These are phyloP conservation scores for Plasmodium ovale DNA, from an alignment of 169 alveolate genomes.

Conservation along the genomic window DNA sequence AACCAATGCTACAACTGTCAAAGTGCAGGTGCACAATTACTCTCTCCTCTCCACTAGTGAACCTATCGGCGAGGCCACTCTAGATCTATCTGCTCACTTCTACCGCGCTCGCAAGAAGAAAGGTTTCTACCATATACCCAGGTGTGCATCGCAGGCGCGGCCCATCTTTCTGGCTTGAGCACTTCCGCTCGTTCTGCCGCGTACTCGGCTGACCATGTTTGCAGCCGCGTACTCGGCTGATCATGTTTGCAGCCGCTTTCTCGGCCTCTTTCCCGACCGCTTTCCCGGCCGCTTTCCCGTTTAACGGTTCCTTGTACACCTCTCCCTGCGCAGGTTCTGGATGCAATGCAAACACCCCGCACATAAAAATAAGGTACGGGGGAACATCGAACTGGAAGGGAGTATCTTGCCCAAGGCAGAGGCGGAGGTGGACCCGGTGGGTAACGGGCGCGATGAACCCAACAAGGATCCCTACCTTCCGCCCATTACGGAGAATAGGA, in stretches of 20 bases:
- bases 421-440: constrained; percentile 91
- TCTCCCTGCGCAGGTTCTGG: constrained; percentile 77
- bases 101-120: constrained; percentile 85
- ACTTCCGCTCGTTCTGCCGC: no score
- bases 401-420: constrained; percentile 87
- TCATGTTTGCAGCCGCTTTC: not conserved
- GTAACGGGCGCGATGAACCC: constrained; percentile 93
- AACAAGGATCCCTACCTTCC: constrained; percentile 91
- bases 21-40: constrained; percentile 87
- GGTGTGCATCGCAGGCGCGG: constrained; percentile 15
- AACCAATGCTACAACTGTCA: constrained; percentile 87
- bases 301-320: not conserved
- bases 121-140: constrained; percentile 84
- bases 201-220: not conserved
- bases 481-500: constrained; percentile 90
- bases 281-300: not conserved
- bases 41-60: constrained; percentile 86
- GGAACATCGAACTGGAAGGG: constrained; percentile 90
- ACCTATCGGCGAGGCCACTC: constrained; percentile 88
- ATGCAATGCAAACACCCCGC: constrained; percentile 87
- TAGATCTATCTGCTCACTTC: constrained; percentile 88
- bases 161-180: not conserved
- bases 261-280: not conserved
- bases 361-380: constrained; percentile 86
- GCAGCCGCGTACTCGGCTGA: not conserved